Conservation (phyloP, 768 basidiomycete genomes). For the Pulveroboletus ravenelii region DNA sequence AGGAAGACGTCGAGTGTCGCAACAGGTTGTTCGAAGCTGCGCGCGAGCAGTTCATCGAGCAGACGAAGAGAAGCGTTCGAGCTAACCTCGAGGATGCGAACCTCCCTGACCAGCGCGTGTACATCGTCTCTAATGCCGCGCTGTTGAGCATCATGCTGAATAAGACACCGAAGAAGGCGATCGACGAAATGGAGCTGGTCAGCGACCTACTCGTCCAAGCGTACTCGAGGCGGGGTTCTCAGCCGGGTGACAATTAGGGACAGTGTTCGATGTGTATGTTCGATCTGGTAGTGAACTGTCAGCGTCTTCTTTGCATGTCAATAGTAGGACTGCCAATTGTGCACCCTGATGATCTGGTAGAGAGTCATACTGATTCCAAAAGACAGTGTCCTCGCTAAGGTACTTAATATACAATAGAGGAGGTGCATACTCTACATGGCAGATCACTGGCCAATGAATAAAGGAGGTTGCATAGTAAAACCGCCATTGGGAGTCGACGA, state of each 20-base stretch:
- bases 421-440: too few species aligned
- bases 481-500: neutral
- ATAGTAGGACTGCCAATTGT: too few species aligned
- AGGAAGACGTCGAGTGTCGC: constrained; percentile 7
- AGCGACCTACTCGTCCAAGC: neutral
- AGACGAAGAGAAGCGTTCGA: constrained; percentile 18
- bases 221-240: neutral
- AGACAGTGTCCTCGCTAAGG: too few species aligned
- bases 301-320: too few species aligned
- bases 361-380: too few species aligned
- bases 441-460: too few species aligned
- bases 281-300: neutral
- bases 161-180: constrained; percentile 9
- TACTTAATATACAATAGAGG: too few species aligned
- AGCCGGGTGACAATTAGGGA: too few species aligned
- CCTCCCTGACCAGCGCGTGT: constrained; percentile 22
- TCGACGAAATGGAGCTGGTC: constrained; percentile 7
- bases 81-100: constrained; percentile 16
- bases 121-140: constrained; percentile 22
- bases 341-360: too few species aligned
- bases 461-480: too few species aligned
- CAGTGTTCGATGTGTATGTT: too few species aligned
- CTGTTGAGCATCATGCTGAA: constrained; percentile 11
- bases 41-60: constrained; percentile 18
- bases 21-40: constrained; percentile 12